These are phyloP conservation scores for Marchantia paleacea DNA, from an alignment of 225 moss, liverwort and hornwort species.

Conservation along the genomic window DNA sequence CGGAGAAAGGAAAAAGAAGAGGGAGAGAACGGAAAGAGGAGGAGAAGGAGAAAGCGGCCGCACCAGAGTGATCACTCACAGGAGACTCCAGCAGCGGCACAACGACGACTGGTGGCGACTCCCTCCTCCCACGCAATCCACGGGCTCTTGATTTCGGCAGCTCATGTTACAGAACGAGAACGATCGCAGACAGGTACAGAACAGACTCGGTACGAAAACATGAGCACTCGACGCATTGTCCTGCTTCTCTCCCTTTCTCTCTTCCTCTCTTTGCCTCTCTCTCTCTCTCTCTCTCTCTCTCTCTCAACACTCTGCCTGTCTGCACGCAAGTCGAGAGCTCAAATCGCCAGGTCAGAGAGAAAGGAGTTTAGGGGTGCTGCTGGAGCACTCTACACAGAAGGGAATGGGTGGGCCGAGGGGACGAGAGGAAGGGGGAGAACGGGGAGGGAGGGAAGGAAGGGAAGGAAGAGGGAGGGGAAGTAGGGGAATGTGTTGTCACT, in stretches of 20 bases:
- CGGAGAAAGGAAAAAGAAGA: background rate
- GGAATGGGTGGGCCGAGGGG: no score
- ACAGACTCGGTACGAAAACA: background rate
- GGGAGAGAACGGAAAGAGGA: background rate
- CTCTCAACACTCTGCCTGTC: background rate
- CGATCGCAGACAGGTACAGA: slow-evolving; percentile 4
- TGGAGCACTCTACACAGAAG: background rate
- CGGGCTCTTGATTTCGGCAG: background rate
- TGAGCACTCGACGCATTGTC: slow-evolving; percentile 14
- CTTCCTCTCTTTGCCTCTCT: background rate
- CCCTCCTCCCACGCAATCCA: slow-evolving; percentile 5
- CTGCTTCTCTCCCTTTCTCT: background rate
- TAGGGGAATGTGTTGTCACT: background rate
- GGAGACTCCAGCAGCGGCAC: slow-evolving; percentile 6
- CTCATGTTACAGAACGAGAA: slow-evolving; percentile 19
- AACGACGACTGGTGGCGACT: background rate
- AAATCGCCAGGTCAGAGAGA: background rate
- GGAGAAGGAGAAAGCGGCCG: background rate
- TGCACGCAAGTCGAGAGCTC: background rate
- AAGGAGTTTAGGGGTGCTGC: background rate
- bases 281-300: background rate
- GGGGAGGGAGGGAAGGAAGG: background rate
- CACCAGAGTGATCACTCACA: slow-evolving; percentile 17
- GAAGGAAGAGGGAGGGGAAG: background rate
- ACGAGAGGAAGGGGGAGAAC: background rate